phyloP scores from a whole-genome alignment of 2,329 filamentous ascomycete genomes.

The Penicillium glabrum region DNA sequence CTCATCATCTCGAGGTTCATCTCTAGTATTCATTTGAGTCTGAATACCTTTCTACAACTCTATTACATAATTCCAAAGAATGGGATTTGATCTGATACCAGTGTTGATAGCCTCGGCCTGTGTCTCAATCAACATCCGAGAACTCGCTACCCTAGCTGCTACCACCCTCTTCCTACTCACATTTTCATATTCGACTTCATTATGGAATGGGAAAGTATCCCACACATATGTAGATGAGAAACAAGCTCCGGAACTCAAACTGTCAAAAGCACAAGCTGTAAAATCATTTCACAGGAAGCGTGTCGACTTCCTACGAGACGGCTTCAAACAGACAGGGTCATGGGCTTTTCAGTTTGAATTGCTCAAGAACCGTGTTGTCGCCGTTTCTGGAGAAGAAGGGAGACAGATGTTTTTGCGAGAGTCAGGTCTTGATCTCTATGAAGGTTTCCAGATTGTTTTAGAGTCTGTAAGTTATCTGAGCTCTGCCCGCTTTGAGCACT shows the following conservation, averaged over 20 bases:
- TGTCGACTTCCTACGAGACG: not conserved
- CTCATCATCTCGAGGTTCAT: not conserved
- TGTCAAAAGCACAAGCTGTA: not conserved
- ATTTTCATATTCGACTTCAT: not conserved
- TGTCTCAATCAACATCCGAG: not conserved
- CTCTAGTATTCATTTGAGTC: not conserved
- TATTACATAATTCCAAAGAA: not conserved
- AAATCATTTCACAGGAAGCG: not conserved
- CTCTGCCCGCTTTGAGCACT: not conserved
- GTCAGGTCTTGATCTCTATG: not conserved
- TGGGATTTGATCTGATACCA: not conserved
- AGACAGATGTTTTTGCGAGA: not conserved
- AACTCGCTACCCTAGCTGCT: not conserved
- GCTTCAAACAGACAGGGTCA: not conserved
- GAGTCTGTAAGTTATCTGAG: not conserved
- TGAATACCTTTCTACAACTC: not conserved
- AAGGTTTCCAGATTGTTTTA: not conserved
- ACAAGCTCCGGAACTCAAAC: not conserved
- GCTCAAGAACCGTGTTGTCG: not conserved
- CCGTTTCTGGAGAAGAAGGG: slow-evolving; percentile 6
- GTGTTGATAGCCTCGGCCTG: not conserved
- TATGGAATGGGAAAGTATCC: not conserved
- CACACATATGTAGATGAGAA: not conserved
- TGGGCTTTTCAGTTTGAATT: slow-evolving; percentile 2
- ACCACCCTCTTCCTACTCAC: not conserved